These are phyloP conservation scores for Phialophora macrospora DNA, from an alignment of 2,329 filamentous ascomycete species.

Conservation along the genomic window DNA sequence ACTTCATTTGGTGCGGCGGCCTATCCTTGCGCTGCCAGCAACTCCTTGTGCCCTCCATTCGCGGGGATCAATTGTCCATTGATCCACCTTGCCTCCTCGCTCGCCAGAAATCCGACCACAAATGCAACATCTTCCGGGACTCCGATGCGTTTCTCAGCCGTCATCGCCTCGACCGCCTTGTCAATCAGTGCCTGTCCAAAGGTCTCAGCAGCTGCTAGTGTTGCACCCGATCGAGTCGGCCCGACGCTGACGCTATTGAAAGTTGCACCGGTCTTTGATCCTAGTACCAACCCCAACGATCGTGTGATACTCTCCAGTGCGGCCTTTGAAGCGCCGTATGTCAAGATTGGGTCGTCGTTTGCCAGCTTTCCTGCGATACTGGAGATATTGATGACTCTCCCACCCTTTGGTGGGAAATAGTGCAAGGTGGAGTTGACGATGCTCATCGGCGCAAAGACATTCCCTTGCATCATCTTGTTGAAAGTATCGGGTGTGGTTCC, in stretches of 20 bases:
- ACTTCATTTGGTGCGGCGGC: constrained; percentile 23
- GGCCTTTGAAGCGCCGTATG: constrained; percentile 41
- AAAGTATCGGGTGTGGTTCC: constrained; percentile 13
- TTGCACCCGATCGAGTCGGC: constrained; percentile 40
- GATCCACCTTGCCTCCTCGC: constrained; percentile 54
- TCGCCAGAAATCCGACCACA: constrained; percentile 54
- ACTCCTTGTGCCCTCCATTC: constrained; percentile 40
- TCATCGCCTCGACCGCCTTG: constrained; percentile 49
- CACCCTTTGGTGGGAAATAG: constrained; percentile 21
- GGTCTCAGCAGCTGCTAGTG: constrained; percentile 50
- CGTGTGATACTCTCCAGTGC: constrained; percentile 41
- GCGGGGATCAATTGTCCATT: constrained; percentile 51
- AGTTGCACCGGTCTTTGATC: constrained; percentile 14
- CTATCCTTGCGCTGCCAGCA: constrained; percentile 26
- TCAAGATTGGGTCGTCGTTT: constrained; percentile 17
- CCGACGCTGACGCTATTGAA: constrained; percentile 23
- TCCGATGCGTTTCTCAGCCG: constrained; percentile 45
- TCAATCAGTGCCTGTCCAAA: constrained; percentile 51
- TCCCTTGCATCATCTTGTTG: constrained; percentile 23
- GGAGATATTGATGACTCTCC: constrained; percentile 32
- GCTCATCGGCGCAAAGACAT: constrained; percentile 26
- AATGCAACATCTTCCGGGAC: constrained; percentile 55
- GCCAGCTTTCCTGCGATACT: constrained; percentile 16
- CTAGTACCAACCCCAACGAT: constrained; percentile 29
- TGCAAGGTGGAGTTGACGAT: constrained; percentile 25